Evolutionary conservation across 2,329 filamentous ascomycete genomes (phyloP).

Genomic region (Cephalotrichum gorgonifer): DNA sequence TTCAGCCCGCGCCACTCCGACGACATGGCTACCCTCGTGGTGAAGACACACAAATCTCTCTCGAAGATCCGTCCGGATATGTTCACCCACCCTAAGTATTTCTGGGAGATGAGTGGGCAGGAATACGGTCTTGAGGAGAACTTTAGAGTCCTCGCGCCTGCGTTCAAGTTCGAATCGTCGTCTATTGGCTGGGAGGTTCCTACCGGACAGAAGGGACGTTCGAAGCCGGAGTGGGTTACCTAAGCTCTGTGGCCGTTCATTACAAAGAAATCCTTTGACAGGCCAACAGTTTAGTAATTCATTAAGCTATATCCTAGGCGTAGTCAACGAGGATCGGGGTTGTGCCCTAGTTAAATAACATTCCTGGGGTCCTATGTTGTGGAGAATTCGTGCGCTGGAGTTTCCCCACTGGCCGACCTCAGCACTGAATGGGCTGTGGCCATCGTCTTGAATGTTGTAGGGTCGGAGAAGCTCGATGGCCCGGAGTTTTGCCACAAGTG

Average conservation of each 20-base stretch:
- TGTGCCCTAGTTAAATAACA: not conserved
- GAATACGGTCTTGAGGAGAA: slow-evolving; percentile 8
- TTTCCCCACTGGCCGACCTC: not conserved
- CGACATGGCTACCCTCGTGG: slow-evolving; percentile 11
- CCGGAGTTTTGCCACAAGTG: not conserved
- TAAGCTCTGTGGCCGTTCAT: not conserved
- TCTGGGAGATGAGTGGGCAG: slow-evolving; percentile 8
- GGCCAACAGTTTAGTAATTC: not conserved
- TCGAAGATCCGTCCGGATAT: slow-evolving; percentile 7
- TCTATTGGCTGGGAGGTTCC: slow-evolving; percentile 6
- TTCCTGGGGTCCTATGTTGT: not conserved
- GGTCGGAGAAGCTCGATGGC: not conserved
- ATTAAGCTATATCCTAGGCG: not conserved
- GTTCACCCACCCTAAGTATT: slow-evolving; percentile 6
- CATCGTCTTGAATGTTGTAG: not conserved
- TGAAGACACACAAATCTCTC: slow-evolving; percentile 5
- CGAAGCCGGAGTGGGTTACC: slow-evolving; percentile 6
- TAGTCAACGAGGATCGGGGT: not conserved
- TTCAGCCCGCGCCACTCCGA: slow-evolving; percentile 12
- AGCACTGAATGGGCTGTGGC: too few relatives aligned
- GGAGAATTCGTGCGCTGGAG: not conserved
- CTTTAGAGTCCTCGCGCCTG: slow-evolving; percentile 6
- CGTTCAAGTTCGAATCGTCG: slow-evolving; percentile 6
- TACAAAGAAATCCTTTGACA: too few relatives aligned
- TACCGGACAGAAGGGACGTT: slow-evolving; percentile 6